phyloP scores from a whole-genome alignment of 768 basidiomycete species.

The Sarcodon aspratus region DNA sequence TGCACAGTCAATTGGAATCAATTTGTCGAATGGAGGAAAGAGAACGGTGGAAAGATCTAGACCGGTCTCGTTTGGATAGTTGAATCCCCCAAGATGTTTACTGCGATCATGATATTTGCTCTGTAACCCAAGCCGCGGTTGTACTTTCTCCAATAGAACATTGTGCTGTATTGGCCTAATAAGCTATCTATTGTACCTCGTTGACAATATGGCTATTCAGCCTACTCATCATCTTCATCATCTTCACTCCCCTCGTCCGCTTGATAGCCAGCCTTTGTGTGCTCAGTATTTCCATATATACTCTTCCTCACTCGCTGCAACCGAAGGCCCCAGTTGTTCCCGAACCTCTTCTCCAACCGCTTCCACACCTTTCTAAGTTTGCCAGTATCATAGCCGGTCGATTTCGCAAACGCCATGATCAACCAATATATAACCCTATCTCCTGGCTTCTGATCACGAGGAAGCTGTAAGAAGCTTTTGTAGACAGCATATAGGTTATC shows the following conservation, averaged over 20 bases:
- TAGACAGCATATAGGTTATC: slow-evolving; percentile 47
- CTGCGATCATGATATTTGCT: neutral
- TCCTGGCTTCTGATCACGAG: slow-evolving; percentile 30
- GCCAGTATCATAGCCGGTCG: slow-evolving; percentile 38
- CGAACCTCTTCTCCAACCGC: slow-evolving; percentile 44
- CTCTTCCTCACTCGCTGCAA: slow-evolving; percentile 30
- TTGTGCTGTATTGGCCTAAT: neutral
- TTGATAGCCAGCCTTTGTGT: neutral
- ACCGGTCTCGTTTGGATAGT: neutral
- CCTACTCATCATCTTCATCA: neutral
- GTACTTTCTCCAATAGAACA: neutral
- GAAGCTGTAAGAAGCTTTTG: slow-evolving; percentile 48
- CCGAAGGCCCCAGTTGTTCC: slow-evolving; percentile 30
- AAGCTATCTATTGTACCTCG: neutral
- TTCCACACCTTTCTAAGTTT: slow-evolving; percentile 47
- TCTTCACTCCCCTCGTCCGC: neutral
- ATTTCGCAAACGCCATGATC: slow-evolving; percentile 49
- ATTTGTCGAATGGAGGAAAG: slow-evolving; percentile 63
- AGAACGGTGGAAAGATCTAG: slow-evolving; percentile 28
- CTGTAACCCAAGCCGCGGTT: neutral
- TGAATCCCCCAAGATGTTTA: neutral
- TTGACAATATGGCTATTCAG: neutral
- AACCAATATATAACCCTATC: slow-evolving; percentile 52
- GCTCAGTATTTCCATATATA: slow-evolving; percentile 17
- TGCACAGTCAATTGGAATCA: slow-evolving; percentile 65